Evolutionary conservation across 2,329 filamentous ascomycete genomes (phyloP), one percentile per base, ranked within the genome.

Genomic region (Aspergillus sp.): DNA sequence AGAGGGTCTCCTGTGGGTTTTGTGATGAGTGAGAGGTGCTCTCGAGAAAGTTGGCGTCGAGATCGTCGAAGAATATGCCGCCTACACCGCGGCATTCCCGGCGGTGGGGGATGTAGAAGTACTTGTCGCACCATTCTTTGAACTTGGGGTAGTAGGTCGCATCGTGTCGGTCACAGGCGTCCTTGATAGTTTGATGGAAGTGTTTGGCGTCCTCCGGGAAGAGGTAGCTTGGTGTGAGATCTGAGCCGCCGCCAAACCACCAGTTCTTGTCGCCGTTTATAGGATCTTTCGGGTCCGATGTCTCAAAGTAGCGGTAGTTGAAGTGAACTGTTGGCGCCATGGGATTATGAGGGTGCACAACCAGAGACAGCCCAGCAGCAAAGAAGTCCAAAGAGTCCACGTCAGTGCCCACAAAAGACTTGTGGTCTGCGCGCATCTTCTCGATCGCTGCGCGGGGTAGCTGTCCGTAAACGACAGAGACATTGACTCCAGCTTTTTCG

Each of bases 291-390:
- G 89, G 85, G 68, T 93, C 89, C 60, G 90, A 89, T 1, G 95
- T 99, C 80, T 99, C 95, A 71, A 99, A 99, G 78, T 99, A 99
- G 57, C 95, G 87, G 81, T 98, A 98, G 81, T 99, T 99, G 66
- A 99, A 83, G 75, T 99, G 95, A 17, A 99, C 95, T 0, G 95
- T 99, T 0, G 95, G 95, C 7, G 93, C 93, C 89, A 96, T 96
- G 48, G 95, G 95, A 77, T 99, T 99, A 68, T 86, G 83, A 2
- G 95, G 95, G 75, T 99, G 95, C 52, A 98, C 81, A 24, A 99
- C 93, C 75, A 99, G 83, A 70, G 92, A 96, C 53, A 99, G 81
- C 5, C 95, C 95, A 1, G 93, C 90, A 19, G 93, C 95, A 74
- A 98, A 99, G 83, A 98, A 99, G 68, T 93, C 90, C 60, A 99